Percentiles rank a stretch among this genome's conserved stretches.
These are phyloP conservation scores for Lentinula sp. DNA, from an alignment of 768 basidiomycete species.

Conservation along the genomic window DNA sequence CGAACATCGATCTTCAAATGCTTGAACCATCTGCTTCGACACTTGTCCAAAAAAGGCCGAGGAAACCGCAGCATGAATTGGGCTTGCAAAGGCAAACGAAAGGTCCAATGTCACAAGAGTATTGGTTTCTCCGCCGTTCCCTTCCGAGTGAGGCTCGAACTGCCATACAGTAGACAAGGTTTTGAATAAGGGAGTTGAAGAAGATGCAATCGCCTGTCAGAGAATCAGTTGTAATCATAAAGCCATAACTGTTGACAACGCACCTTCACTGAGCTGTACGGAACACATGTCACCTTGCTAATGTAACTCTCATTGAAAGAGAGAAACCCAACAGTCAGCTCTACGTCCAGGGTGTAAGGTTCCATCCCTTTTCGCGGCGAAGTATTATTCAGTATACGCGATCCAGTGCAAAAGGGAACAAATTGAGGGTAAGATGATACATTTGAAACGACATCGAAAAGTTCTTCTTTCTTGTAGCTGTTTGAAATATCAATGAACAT, in stretches of 20 bases:
- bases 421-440: constrained; percentile 82
- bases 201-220: constrained; percentile 62
- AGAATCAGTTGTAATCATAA: constrained; percentile 6
- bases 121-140: constrained; percentile 33
- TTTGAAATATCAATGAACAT: constrained; percentile 6
- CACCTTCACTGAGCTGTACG: constrained; percentile 77
- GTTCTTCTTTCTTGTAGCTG: constrained; percentile 73
- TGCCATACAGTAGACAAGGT: constrained; percentile 67
- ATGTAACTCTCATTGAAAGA: constrained; percentile 83
- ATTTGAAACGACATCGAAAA: constrained; percentile 85
- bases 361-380: constrained; percentile 22
- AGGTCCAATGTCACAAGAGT: constrained; percentile 85
- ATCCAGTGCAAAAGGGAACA: constrained; percentile 81
- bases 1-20: constrained; percentile 83
- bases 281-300: constrained; percentile 76
- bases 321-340: constrained; percentile 85
- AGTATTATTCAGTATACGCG: constrained; percentile 48
- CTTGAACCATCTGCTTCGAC: constrained; percentile 82
- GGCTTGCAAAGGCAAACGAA: constrained; percentile 81
- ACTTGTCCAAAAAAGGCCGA: constrained; percentile 83
- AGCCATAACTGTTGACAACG: constrained; percentile 17
- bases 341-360: constrained; percentile 59
- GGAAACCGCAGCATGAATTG: constrained; percentile 79
- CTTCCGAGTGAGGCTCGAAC: constrained; percentile 53
- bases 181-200: constrained; percentile 70